Evolutionary conservation across 2,329 filamentous ascomycete genomes (phyloP).

Genomic region (Cordyceps tenuipes): DNA sequence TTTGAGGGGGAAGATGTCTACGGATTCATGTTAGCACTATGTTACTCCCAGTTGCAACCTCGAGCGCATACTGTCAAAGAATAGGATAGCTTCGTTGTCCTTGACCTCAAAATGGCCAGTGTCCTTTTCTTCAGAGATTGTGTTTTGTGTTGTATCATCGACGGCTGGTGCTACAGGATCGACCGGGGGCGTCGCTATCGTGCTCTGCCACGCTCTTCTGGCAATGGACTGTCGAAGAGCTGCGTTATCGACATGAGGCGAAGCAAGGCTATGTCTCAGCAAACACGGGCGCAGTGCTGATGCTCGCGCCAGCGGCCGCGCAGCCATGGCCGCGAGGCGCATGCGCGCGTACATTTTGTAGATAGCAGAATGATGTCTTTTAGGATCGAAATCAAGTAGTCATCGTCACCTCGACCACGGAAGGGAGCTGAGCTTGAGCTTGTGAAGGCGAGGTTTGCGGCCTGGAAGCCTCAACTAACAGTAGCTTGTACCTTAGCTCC

Average conservation of each 20-base stretch:
- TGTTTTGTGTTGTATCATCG: constrained; percentile 13
- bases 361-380: neutral
- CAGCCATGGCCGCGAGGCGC: constrained; percentile 1
- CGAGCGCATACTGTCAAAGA: constrained; percentile 67
- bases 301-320: constrained; percentile 7
- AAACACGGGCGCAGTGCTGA: neutral
- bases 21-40: constrained; percentile 5
- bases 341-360: neutral
- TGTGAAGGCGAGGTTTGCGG: neutral
- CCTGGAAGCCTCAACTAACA: neutral
- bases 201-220: constrained; percentile 14
- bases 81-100: constrained; percentile 74
- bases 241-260: neutral
- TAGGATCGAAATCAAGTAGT: neutral
- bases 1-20: constrained; percentile 77
- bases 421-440: neutral
- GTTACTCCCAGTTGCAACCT: neutral
- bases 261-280: neutral
- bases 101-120: constrained; percentile 74
- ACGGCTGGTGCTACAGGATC: neutral
- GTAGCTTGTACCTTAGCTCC: neutral
- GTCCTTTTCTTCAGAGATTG: constrained; percentile 49
- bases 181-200: constrained; percentile 10
- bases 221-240: neutral
- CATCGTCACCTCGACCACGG: neutral